These are phyloP conservation scores for Talaromyces sp. DNA, from an alignment of 2,329 filamentous ascomycete species.

Conservation along the genomic window DNA sequence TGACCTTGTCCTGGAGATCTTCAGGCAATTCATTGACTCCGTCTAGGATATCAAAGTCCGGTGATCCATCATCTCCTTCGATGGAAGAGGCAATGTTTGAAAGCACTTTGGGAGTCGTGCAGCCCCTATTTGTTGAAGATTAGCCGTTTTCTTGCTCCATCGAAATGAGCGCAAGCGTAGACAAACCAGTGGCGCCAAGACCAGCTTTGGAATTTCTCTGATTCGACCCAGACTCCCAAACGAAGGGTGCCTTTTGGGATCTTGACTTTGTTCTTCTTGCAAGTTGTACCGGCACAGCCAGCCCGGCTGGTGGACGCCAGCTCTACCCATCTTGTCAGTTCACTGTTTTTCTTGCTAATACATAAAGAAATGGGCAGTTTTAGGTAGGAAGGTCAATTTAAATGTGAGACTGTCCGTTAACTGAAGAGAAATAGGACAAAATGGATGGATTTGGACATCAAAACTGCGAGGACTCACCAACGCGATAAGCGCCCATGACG, in stretches of 20 bases:
- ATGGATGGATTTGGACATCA: background rate
- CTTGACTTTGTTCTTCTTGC: constrained; percentile 65
- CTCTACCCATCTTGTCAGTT: constrained; percentile 47
- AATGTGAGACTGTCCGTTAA: background rate
- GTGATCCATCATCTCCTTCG: constrained; percentile 34
- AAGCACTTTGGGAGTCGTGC: constrained; percentile 72
- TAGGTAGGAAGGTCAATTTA: background rate
- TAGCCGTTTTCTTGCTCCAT: background rate
- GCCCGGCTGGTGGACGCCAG: constrained; percentile 65
- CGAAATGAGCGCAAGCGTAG: background rate
- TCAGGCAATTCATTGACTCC: constrained; percentile 71
- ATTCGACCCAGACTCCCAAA: constrained; percentile 65
- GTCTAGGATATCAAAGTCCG: constrained; percentile 64
- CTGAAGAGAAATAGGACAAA: background rate
- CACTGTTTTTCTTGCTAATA: background rate
- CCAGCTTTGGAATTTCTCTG: constrained; percentile 58
- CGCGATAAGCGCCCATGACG: constrained; percentile 17
- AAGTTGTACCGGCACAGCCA: constrained; percentile 65
- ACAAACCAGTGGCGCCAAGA: constrained; percentile 81
- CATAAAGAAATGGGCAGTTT: background rate
- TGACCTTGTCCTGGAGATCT: constrained; percentile 67
- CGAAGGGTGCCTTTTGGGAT: constrained; percentile 75
- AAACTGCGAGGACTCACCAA: constrained; percentile 18
- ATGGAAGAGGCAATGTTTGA: constrained; percentile 53
- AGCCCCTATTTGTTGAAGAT: constrained; percentile 61